Conservation (phyloP, 768 basidiomycete genomes). For the Boletus fagicola region DNA sequence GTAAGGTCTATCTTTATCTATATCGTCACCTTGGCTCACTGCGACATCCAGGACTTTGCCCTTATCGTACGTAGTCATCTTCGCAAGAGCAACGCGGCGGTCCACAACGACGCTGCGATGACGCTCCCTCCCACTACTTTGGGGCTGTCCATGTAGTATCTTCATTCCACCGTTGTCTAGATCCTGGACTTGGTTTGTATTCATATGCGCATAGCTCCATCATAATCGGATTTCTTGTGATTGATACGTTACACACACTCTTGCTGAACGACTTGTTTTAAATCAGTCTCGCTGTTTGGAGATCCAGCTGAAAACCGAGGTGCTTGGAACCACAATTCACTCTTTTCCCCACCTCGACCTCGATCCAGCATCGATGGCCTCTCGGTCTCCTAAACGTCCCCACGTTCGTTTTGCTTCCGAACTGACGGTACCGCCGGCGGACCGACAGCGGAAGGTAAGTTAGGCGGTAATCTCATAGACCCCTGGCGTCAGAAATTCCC, state of each 20-base stretch:
- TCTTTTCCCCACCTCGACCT: not conserved
- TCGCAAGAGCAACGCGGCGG: not conserved
- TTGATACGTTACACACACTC: conserved; percentile 2
- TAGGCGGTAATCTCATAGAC: not conserved
- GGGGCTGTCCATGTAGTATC: not conserved
- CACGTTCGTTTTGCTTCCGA: conserved; percentile 35
- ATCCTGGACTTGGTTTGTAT: conserved; percentile 9
- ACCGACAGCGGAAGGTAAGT: conserved; percentile 35
- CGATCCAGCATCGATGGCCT: conserved; percentile 26
- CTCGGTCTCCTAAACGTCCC: conserved; percentile 12
- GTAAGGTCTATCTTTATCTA: conserved; percentile 7
- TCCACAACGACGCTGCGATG: not conserved
- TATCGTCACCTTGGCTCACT: conserved; percentile 2
- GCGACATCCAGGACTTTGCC: conserved; percentile 22
- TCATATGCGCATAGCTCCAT: conserved; percentile 7
- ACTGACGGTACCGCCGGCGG: conserved; percentile 31
- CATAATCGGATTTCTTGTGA: conserved; percentile 12
- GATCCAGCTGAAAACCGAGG: not conserved
- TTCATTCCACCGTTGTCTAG: not conserved
- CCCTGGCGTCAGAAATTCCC: not conserved
- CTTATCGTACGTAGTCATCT: conserved; percentile 15
- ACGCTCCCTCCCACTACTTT: not conserved
- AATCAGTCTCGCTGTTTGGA: conserved; percentile 6
- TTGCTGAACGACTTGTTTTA: conserved; percentile 1
- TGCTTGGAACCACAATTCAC: not conserved